Evolutionary conservation across 306 rosid species (phyloP).

Genomic region (Trifolium pratense): DNA sequence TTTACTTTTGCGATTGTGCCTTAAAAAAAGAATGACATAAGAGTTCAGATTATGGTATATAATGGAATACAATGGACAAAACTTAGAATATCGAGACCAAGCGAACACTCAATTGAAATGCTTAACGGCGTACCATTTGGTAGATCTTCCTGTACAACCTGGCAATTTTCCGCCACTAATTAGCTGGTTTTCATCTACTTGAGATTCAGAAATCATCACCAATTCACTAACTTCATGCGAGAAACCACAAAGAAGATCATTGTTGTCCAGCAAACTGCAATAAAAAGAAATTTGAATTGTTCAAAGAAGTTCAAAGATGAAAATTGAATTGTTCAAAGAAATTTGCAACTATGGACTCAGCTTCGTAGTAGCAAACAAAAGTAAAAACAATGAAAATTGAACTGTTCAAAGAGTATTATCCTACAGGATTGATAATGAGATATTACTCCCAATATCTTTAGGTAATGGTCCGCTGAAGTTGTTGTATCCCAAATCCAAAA

Average conservation of each 20-base stretch:
- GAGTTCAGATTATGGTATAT: constrained; percentile 2
- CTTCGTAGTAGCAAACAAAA: constrained; percentile 22
- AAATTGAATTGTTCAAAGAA: background rate
- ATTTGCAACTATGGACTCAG: background rate
- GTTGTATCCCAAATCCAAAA: constrained; percentile 89
- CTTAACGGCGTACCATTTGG: constrained; percentile 56
- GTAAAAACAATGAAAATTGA: constrained; percentile 21
- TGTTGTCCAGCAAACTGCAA: constrained; percentile 87
- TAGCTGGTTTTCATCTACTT: constrained; percentile 69
- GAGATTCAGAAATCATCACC: constrained; percentile 70
- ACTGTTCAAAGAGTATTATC: constrained; percentile 45
- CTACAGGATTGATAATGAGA: constrained; percentile 74
- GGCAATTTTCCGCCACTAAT: constrained; percentile 44
- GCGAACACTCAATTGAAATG: constrained; percentile 42
- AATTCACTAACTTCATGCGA: constrained; percentile 67
- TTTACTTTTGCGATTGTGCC: constrained; percentile 45
- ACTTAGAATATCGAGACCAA: constrained; percentile 6
- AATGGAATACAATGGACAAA: constrained; percentile 17
- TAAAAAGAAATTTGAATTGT: constrained; percentile 12
- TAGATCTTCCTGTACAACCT: constrained; percentile 51
- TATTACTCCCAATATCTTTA: constrained; percentile 68
- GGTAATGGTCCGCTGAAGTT: constrained; percentile 73
- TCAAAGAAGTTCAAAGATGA: constrained; percentile 8
- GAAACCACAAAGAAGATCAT: constrained; percentile 63
- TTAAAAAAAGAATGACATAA: constrained; percentile 39